Conservation (phyloP, 257 asterid genomes). For the Buddleja alternifolia region DNA sequence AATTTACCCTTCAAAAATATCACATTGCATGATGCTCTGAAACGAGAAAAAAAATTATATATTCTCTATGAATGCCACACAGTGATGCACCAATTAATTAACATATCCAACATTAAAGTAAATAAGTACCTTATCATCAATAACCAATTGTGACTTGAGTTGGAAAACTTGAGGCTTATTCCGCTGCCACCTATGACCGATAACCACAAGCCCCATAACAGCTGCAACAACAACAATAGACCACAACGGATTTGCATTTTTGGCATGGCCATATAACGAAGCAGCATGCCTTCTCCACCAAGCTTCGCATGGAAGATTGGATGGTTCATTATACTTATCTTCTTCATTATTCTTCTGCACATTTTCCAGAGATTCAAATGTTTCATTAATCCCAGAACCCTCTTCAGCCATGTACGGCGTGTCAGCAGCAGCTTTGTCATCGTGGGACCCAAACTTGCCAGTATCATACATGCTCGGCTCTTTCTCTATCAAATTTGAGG, state of each 20-base stretch:
- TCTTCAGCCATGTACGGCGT: conserved; percentile 36
- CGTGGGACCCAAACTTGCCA: conserved; percentile 40
- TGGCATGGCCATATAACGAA: conserved; percentile 60
- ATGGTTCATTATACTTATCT: conserved; percentile 37
- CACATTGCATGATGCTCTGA: too few relatives aligned
- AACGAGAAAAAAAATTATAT: background rate
- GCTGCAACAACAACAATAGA: conserved; percentile 77
- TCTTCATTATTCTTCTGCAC: conserved; percentile 40
- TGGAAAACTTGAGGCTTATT: conserved; percentile 68
- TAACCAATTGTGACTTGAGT: conserved; percentile 50
- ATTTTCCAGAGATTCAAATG: conserved; percentile 41
- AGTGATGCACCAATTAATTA: background rate
- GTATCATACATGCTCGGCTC: conserved; percentile 47
- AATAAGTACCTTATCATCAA: conserved; percentile 54
- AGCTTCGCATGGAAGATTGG: conserved; percentile 64
- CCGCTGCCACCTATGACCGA: conserved; percentile 80
- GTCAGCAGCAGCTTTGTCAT: conserved; percentile 36
- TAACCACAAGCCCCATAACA: conserved; percentile 74
- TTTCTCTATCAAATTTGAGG: conserved; percentile 40
- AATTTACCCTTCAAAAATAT: too few relatives aligned
- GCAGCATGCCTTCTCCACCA: conserved; percentile 80
- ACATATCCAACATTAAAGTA: background rate
- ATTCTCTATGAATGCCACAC: background rate
- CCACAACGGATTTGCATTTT: conserved; percentile 73
- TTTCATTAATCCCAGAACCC: conserved; percentile 29